phyloP scores from a whole-genome alignment of 306 rosid genomes.

The Fragaria iinumae region DNA sequence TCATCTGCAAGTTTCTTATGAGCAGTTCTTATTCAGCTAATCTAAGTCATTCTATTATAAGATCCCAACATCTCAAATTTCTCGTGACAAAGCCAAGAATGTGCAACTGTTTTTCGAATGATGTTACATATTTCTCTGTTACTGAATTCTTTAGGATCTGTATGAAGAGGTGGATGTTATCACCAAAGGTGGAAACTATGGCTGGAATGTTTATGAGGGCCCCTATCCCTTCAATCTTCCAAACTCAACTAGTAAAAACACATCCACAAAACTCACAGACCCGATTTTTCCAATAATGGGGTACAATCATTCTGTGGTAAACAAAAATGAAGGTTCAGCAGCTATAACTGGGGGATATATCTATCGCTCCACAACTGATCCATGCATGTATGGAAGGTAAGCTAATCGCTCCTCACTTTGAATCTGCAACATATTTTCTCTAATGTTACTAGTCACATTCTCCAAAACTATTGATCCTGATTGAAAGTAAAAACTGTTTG shows the following conservation, averaged over 20 bases:
- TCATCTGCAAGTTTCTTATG: neutral
- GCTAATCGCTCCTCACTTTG: neutral
- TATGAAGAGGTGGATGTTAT: constrained; percentile 91
- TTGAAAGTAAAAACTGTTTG: neutral
- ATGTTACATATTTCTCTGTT: neutral
- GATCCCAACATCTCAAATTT: neutral
- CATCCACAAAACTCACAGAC: constrained; percentile 46
- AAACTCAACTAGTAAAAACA: constrained; percentile 55
- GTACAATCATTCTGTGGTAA: constrained; percentile 69
- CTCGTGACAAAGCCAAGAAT: neutral
- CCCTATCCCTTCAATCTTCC: constrained; percentile 40
- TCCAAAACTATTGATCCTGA: neutral
- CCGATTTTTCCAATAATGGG: constrained; percentile 73
- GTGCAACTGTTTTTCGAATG: neutral
- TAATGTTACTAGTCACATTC: neutral
- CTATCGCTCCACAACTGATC: constrained; percentile 82
- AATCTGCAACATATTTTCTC: neutral
- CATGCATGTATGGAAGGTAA: constrained; percentile 93
- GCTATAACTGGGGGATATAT: constrained; percentile 81
- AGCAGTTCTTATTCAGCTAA: neutral
- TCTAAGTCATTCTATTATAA: neutral
- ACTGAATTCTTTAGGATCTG: constrained; percentile 49
- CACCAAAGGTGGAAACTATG: constrained; percentile 94
- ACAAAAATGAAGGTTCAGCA: constrained; percentile 80
- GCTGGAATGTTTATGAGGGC: constrained; percentile 89